Base-by-base conservation (phyloP, 202 grass and related monocot genomes). In the Panicum hallii region DNA sequence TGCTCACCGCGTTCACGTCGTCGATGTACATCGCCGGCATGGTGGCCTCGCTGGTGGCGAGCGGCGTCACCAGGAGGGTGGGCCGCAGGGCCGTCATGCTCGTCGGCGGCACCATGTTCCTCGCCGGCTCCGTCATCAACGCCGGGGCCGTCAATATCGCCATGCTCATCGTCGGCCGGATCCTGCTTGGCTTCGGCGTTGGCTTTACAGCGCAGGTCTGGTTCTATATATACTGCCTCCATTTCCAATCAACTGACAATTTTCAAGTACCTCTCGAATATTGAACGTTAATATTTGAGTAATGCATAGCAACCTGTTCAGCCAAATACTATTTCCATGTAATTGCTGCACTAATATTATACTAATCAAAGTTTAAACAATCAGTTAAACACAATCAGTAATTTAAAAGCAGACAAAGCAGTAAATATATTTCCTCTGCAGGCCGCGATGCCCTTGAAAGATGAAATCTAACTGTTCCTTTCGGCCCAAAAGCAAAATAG, bases 1-100 rank as follows among this genome's bases (percentile, higher is more conserved):
- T 85, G 54, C 84, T 94, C 2, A 94, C 92, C 11, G 83, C 86
- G 11, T 94, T 94, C 89, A 91, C 92, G 1, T 91, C 92, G 38
- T 89, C 92, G 9, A 23, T 94, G 13, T 94, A 87, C 71, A 68
- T 94, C 30, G 84, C 92, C 17, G 86, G 80, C 17, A 42, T 64
- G 44, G 34, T 94, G 65, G 68, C 86, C 14, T 84, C 89, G n/a
- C 16, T 89, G 43, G 82, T 64, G 67, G 86, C 86, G 0, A 74
- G 78, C 55, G 28, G 19, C 1, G 77, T 87, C 44, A 91, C 85
- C 8, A 43, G 76, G 63, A 79, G 14, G 36, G 63, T 66, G 20
- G 89, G 89, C 5, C 85, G 89, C 20, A 82, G 45, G 26, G 62
- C 30, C 17, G 15, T 84, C 85, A 87, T 87, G 89, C 81, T 91